phyloP scores from a whole-genome alignment of 495 filamentous ascomycete species.

The Annulohypoxylon moriforme region DNA sequence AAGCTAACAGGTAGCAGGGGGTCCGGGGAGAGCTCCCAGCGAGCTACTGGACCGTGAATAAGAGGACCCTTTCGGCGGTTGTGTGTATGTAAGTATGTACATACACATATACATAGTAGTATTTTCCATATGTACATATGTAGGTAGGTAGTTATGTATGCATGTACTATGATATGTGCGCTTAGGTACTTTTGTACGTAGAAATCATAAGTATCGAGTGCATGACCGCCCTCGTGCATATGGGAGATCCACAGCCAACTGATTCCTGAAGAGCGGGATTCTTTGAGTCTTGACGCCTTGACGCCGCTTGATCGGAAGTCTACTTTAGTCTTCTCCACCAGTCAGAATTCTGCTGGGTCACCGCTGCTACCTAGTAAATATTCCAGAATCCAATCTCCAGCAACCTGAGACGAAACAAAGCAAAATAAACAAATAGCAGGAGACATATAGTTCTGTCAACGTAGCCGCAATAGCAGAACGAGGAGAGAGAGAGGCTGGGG shows the following conservation, averaged over 20 bases:
- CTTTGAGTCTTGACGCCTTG: slow-evolving; percentile 16
- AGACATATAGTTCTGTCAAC: slow-evolving; percentile 1
- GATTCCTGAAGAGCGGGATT: slow-evolving; percentile 26
- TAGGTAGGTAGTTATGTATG: background rate
- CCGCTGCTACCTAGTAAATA: background rate
- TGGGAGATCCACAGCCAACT: slow-evolving; percentile 24
- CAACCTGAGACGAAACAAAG: slow-evolving; percentile 26
- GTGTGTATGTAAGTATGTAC: slow-evolving; percentile 10
- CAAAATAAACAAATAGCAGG: slow-evolving; percentile 10
- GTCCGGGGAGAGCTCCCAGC: slow-evolving; percentile 34
- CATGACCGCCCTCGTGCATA: slow-evolving; percentile 23
- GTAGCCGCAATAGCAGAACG: slow-evolving; percentile 3
- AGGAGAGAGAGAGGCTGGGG: slow-evolving; percentile 18
- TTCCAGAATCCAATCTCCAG: slow-evolving; percentile 13
- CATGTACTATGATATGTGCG: background rate
- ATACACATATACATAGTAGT: background rate
- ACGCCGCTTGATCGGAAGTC: slow-evolving; percentile 27
- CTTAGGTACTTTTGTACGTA: background rate
- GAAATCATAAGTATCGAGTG: background rate
- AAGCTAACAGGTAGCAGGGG: slow-evolving; percentile 32
- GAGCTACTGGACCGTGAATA: slow-evolving; percentile 21
- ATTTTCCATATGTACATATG: background rate
- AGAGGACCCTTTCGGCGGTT: background rate
- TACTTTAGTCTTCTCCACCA: slow-evolving; percentile 38
- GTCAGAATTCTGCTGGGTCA: slow-evolving; percentile 16